A percentile compares a stretch with the other conserved stretches of the same genome.
phyloP scores from a whole-genome alignment of 371 early-diverging fungal species.

The Apophysomyces variabilis region DNA sequence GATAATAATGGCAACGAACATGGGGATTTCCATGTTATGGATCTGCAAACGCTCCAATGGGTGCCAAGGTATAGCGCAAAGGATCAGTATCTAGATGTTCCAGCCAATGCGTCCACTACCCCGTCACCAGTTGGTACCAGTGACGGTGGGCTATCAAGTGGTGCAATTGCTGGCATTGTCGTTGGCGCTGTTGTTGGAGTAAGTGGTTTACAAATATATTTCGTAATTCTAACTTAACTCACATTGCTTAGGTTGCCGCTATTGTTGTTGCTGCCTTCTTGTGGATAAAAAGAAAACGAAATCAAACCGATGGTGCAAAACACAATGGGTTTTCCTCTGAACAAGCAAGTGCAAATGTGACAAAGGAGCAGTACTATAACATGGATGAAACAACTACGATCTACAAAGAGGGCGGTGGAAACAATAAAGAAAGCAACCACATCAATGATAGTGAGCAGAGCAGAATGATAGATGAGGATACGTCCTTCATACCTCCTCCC shows the following conservation, averaged over 20 bases:
- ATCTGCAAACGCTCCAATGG: slow-evolving; percentile 17
- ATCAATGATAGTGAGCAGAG: neutral
- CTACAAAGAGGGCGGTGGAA: neutral
- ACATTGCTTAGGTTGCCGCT: neutral
- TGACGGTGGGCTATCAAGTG: neutral
- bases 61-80: slow-evolving; percentile 20
- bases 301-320: neutral
- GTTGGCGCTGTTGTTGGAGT: neutral
- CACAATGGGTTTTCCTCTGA: neutral
- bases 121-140: neutral
- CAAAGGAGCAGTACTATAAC: neutral
- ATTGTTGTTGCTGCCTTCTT: neutral
- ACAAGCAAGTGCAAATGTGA: neutral
- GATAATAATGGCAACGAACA: slow-evolving; percentile 16
- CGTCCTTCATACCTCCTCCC: neutral
- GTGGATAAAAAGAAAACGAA: neutral
- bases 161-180: neutral
- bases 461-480: neutral
- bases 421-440: neutral
- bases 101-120: neutral
- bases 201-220: neutral
- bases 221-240: neutral
- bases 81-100: neutral
- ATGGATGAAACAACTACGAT: neutral
- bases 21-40: slow-evolving; percentile 18